Conservation (phyloP, 1,284 basidiomycete genomes). For the Apiotrichum gracile region DNA sequence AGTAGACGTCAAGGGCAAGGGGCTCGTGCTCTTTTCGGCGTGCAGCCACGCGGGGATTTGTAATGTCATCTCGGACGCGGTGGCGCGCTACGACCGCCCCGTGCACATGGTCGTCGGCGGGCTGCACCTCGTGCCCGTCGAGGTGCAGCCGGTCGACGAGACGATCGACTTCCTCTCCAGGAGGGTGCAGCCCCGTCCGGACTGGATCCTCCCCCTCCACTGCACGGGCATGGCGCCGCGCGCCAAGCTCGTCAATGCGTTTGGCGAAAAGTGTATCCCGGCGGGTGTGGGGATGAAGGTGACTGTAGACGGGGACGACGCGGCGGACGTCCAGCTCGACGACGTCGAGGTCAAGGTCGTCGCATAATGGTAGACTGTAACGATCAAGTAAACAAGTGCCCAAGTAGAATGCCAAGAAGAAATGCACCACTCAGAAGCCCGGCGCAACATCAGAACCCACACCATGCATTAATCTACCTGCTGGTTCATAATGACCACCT, state of each 20-base stretch:
- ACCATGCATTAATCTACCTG: constrained; percentile 9
- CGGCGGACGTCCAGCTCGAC: constrained; percentile 12
- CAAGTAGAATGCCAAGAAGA: no score
- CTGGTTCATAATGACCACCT: constrained; percentile 44
- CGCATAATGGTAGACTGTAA: not conserved
- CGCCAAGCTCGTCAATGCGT: constrained; percentile 58
- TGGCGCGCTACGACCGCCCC: constrained; percentile 58
- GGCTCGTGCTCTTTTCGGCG: constrained; percentile 73
- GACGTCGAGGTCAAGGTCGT: constrained; percentile 6
- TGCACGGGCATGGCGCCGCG: constrained; percentile 71
- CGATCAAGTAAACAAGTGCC: not conserved
- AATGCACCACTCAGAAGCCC: not conserved
- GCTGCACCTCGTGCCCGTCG: constrained; percentile 68
- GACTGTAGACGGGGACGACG: constrained; percentile 44
- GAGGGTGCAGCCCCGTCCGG: constrained; percentile 57
- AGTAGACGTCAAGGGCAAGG: constrained; percentile 69
- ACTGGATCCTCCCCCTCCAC: constrained; percentile 72
- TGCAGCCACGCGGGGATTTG: constrained; percentile 79
- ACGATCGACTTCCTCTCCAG: constrained; percentile 66
- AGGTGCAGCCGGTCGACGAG: constrained; percentile 56
- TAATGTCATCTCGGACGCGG: constrained; percentile 67
- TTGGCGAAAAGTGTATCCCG: constrained; percentile 63
- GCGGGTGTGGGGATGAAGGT: constrained; percentile 66
- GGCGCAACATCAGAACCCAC: not conserved
- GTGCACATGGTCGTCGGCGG: constrained; percentile 77